phyloP scores from a whole-genome alignment of 148 eudicot species.

The Rhododendron vialii region DNA sequence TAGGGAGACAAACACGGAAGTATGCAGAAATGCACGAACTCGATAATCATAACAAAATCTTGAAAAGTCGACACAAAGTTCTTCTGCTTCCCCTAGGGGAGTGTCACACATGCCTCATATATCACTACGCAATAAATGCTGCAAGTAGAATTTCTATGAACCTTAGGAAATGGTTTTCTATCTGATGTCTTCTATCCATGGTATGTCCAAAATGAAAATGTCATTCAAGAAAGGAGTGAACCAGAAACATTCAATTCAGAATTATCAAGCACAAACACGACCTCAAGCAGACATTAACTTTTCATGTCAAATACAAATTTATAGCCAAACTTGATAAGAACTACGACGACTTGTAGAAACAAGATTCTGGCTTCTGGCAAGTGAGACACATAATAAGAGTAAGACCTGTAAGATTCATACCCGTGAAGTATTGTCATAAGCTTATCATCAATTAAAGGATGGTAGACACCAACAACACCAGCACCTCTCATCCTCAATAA shows the following conservation, averaged over 20 bases:
- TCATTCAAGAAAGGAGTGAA: not conserved
- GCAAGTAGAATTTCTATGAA: not conserved
- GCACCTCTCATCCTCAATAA: conserved; percentile 76
- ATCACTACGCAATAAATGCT: not conserved
- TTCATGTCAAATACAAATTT: not conserved
- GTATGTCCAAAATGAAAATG: not conserved
- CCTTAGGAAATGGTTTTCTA: not conserved
- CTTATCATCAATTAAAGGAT: conserved; percentile 67
- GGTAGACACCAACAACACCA: conserved; percentile 75
- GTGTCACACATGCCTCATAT: not conserved
- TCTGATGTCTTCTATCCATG: not conserved
- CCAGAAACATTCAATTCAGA: not conserved
- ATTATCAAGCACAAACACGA: not conserved
- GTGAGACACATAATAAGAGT: not conserved
- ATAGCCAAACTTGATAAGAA: not conserved
- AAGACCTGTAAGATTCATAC: conserved; percentile 30
- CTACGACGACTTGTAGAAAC: not conserved
- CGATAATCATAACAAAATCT: not conserved
- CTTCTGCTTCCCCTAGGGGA: not conserved
- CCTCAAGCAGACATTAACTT: not conserved
- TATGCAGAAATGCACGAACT: not conserved
- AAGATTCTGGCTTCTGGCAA: not conserved
- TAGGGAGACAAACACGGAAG: not conserved
- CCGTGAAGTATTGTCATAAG: conserved; percentile 62
- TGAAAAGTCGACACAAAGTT: not conserved